Base-by-base conservation (phyloP, 768 basidiomycete species). In the Chalciporus pseudorubinellus region DNA sequence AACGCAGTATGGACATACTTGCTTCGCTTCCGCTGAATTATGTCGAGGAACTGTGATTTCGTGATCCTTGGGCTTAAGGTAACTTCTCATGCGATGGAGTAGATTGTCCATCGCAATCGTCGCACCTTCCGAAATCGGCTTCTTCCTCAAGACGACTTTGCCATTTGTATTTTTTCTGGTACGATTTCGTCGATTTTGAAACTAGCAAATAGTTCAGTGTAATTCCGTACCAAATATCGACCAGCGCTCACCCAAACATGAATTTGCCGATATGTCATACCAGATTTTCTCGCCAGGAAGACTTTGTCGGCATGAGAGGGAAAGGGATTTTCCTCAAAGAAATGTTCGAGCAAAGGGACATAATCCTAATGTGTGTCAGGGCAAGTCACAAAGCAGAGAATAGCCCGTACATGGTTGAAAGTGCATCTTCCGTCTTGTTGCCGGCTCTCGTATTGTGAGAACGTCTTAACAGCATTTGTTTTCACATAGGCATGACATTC, bases 211-310 rank as follows among this genome's bases (percentile, higher is more conserved):
- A 24, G 24, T 4, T 4, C 24, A 24, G 4, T 4, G 3, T 24
- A 24, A 24, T 7, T 24, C 24, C 7, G 4, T 24, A 4, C 4
- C 3, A 7, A 24, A 7, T 24, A 24, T 24, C 24, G n/a, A n/a
- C n/a, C n/a, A n/a, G n/a, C 12, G 39, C 71, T 1, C 53, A 81
- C 80, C 81, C 81, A 83, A 45, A 81, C 76, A 58, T 79, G 76
- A 6, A 83, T 79, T 51, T 83, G 80, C 1, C 74, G 55, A 0
- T 59, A 59, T 0, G 72, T 60, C 79, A 82, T 81, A 28, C 59
- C 57, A 0, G 76, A 71, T 43, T 76, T 76, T 18, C 64, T 50
- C 0, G 81, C 81, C 0, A 83, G 62, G 0, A 66, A 45, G 0
- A 34, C 44, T 0, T 74, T 73, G 46, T 83, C 80, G 0, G 65